Percentiles rank a stretch among this genome's conserved stretches.
phyloP scores from a whole-genome alignment of 169 alveolate genomes.

The Plasmodium knowlesi region DNA sequence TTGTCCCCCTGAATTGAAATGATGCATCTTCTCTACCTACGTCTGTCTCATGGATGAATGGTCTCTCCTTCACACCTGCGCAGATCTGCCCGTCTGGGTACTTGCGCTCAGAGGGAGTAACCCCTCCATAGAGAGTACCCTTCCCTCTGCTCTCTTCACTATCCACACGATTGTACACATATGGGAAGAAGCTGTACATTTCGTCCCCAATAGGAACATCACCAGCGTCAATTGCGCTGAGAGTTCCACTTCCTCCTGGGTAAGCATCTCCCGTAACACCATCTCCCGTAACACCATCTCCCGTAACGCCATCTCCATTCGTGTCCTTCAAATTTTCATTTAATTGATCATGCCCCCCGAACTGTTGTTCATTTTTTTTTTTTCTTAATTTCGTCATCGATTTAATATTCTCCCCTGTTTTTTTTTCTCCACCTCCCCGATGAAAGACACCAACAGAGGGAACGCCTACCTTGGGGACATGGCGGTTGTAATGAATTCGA shows the following conservation, averaged over 20 bases:
- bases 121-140: not conserved
- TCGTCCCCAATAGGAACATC: not conserved
- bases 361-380: not conserved
- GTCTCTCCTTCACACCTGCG: not conserved
- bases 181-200: not conserved
- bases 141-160: not conserved
- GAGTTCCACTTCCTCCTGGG: too few species aligned
- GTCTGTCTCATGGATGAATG: not conserved
- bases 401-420: not conserved
- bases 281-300: too few species aligned
- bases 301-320: not conserved
- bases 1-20: not conserved
- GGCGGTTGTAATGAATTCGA: not conserved
- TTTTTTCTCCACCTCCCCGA: not conserved
- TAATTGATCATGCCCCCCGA: not conserved
- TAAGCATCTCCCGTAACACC: too few species aligned
- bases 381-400: not conserved
- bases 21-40: not conserved
- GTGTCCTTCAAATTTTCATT: not conserved
- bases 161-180: not conserved
- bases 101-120: not conserved
- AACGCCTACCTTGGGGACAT: not conserved
- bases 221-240: not conserved
- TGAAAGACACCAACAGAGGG: not conserved
- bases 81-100: not conserved